Evolutionary conservation across 805 yeast genomes (phyloP).

Genomic region (Vanderwaltozyma verrucispora): DNA sequence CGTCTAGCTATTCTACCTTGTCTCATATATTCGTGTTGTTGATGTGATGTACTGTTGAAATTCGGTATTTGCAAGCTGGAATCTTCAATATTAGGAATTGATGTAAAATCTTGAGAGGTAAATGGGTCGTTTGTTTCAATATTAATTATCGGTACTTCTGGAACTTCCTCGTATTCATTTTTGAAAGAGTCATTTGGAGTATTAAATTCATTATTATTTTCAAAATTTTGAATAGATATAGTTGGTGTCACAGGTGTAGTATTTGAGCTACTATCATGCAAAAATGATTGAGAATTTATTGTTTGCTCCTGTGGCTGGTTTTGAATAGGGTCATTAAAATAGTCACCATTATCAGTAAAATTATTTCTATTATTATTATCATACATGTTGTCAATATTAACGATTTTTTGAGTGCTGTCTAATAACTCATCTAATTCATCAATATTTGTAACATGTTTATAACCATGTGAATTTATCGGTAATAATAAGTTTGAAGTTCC

Average conservation of each 20-base stretch:
- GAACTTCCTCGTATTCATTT: background rate
- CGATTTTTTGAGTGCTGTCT: constrained; percentile 3
- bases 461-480: constrained; percentile 20
- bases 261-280: background rate
- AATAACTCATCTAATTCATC: constrained; percentile 17
- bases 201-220: background rate
- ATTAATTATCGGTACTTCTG: constrained; percentile 1
- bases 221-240: constrained; percentile 17
- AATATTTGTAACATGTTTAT: constrained; percentile 15
- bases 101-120: background rate
- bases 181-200: background rate
- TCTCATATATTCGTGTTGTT: constrained; percentile 16
- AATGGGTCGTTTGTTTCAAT: background rate
- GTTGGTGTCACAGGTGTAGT: constrained; percentile 2
- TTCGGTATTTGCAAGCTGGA: background rate
- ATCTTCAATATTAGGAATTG: background rate
- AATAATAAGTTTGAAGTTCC: constrained; percentile 13
- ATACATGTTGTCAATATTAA: too few relatives aligned
- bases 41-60: background rate
- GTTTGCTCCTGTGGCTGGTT: background rate
- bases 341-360: background rate
- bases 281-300: background rate
- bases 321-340: background rate
- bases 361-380: too few relatives aligned
- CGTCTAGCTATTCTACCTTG: constrained; percentile 20